Evolutionary conservation across 257 asterid genomes (phyloP).

Genomic region (Scutellaria minor): DNA sequence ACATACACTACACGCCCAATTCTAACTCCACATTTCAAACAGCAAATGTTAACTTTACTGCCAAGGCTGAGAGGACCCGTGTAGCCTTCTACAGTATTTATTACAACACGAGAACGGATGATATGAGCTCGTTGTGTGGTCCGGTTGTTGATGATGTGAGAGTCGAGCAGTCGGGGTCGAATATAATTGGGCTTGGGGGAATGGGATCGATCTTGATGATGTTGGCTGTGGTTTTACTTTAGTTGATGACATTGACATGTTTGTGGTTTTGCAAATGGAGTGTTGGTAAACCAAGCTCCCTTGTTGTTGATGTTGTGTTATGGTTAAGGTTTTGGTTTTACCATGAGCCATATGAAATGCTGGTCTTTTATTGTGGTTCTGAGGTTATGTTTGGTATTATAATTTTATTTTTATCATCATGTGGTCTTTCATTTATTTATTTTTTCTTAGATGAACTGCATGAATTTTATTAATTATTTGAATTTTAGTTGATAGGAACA

Average conservation of each 20-base stretch:
- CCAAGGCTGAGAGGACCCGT: slow-evolving; percentile 83
- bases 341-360: slow-evolving; percentile 15
- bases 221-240: slow-evolving; percentile 29
- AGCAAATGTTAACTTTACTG: slow-evolving; percentile 69
- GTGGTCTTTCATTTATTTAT: not conserved
- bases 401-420: not conserved
- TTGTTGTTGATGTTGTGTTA: slow-evolving; percentile 8
- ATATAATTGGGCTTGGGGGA: slow-evolving; percentile 19
- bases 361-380: not conserved
- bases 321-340: slow-evolving; percentile 14
- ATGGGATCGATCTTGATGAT: slow-evolving; percentile 26
- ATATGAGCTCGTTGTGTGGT: slow-evolving; percentile 90
- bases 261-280: slow-evolving; percentile 8
- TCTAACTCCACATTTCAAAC: slow-evolving; percentile 46
- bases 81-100: slow-evolving; percentile 87
- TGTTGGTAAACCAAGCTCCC: slow-evolving; percentile 38
- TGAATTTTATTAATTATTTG: not conserved
- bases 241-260: not conserved
- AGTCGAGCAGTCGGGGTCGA: slow-evolving; percentile 47
- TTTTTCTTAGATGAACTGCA: not conserved
- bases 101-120: slow-evolving; percentile 92
- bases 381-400: not conserved
- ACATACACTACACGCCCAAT: slow-evolving; percentile 47
- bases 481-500: too few relatives aligned
- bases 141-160: slow-evolving; percentile 93